These are phyloP conservation scores for Aspergillus viridinutans DNA, from an alignment of 2,329 filamentous ascomycete species.

Conservation along the genomic window DNA sequence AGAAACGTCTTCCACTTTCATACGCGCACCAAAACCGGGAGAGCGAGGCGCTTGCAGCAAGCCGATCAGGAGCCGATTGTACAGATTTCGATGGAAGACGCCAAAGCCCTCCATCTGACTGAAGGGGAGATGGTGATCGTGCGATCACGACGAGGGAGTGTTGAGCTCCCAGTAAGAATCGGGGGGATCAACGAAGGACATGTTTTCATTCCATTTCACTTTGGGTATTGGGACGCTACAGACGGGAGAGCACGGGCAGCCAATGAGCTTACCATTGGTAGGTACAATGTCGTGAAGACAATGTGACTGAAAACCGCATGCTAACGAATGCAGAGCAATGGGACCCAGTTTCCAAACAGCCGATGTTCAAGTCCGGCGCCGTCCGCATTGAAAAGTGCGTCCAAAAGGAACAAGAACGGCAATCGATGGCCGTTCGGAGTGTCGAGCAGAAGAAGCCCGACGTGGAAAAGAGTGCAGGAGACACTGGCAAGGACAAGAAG, in stretches of 20 bases:
- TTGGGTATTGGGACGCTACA: constrained; percentile 34
- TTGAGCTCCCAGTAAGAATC: constrained; percentile 27
- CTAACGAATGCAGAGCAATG: constrained; percentile 17
- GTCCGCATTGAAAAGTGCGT: constrained; percentile 30
- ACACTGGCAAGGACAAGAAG: constrained; percentile 8
- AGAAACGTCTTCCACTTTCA: constrained; percentile 35
- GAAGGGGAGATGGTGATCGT: constrained; percentile 32
- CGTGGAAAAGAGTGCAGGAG: not conserved
- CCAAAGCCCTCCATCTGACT: constrained; percentile 16
- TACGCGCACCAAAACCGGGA: constrained; percentile 36
- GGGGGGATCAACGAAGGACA: constrained; percentile 28
- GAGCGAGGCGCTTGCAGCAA: constrained; percentile 26
- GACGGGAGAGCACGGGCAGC: constrained; percentile 31
- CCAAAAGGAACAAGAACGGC: constrained; percentile 11
- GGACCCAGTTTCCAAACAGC: constrained; percentile 39
- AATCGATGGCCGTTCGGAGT: constrained; percentile 23
- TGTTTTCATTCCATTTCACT: constrained; percentile 40
- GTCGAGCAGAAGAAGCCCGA: constrained; percentile 12
- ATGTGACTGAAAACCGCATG: not conserved
- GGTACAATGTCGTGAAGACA: not conserved
- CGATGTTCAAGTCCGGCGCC: constrained; percentile 35
- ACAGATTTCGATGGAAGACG: constrained; percentile 28
- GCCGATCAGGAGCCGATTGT: constrained; percentile 28
- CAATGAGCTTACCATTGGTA: constrained; percentile 37
- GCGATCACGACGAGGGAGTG: constrained; percentile 24